phyloP scores from a whole-genome alignment of 1,284 basidiomycete genomes.

The Athelia psychrophila region DNA sequence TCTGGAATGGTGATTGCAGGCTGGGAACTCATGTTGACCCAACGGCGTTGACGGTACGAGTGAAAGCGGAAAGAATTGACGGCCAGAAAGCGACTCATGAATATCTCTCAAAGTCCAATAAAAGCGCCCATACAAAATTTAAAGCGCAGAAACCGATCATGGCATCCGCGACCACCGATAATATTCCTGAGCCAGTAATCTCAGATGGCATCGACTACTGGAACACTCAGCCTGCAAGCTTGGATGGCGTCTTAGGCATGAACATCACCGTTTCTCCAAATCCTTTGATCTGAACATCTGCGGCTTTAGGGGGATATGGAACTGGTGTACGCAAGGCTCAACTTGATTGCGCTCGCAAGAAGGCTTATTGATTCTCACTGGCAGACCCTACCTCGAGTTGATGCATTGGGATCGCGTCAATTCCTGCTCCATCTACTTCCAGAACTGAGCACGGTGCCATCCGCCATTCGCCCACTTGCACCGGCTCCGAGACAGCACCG shows the following conservation, averaged over 20 bases:
- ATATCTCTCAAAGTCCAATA: too few species aligned
- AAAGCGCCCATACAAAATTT: too few species aligned
- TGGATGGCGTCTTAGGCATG: constrained; percentile 69
- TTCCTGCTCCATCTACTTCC: constrained; percentile 79
- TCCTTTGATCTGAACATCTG: too few species aligned
- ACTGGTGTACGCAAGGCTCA: constrained; percentile 51
- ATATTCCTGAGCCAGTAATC: constrained; percentile 45
- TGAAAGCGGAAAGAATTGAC: too few species aligned
- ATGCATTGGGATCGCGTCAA: constrained; percentile 84
- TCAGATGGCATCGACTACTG: constrained; percentile 76
- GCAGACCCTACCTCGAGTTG: constrained; percentile 83
- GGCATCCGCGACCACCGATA: not conserved
- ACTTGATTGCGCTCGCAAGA: not conserved
- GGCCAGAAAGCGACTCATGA: too few species aligned
- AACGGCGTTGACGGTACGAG: too few species aligned
- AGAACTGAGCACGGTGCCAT: constrained; percentile 28
- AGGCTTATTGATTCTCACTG: constrained; percentile 8
- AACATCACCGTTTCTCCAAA: not conserved
- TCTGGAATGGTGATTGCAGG: constrained; percentile 54
- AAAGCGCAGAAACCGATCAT: not conserved
- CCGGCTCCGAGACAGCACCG: constrained; percentile 31
- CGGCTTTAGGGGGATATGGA: constrained; percentile 61
- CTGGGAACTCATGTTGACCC: not conserved
- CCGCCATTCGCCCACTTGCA: constrained; percentile 26
- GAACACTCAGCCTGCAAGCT: constrained; percentile 67